Base-by-base conservation (phyloP, 1,139 yeast species). In the Wickerhamiella pararugosa region DNA sequence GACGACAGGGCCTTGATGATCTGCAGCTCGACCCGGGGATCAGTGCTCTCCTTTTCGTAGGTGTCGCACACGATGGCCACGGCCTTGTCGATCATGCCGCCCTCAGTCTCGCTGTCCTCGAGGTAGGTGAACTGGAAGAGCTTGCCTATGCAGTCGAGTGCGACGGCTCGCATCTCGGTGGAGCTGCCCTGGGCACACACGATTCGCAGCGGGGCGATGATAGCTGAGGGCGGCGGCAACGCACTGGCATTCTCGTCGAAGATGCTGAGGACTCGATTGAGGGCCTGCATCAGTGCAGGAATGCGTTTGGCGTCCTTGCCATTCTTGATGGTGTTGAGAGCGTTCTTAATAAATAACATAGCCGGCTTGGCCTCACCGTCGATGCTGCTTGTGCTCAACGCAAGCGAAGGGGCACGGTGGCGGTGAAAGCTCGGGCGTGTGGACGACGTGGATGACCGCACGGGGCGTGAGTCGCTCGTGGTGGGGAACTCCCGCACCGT, bases 1-100 rank as follows among this genome's bases (percentile, higher is more conserved):
- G 90, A 86, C 62, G 90, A 79, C 44, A 92, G 69, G 0, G 96
- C 96, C 54, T 94, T 76, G 30, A 87, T 81, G 11, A 90, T 90
- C 61, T 92, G 98, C 43, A 90, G 64, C 63, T 92, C 98, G 34
- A 92, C 76, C 48, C 73, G 78, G 10, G 82, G 78, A 56, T 87
- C 94, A 0, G 97, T 84, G 1, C 86, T 84, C 58, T 87, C 97
- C 27, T 94, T 94, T 47, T 79, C 84, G 59, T 83, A 87, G 51
- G 94, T 82, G 21, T 80, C 76, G 33, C 93, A 75, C 29, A 87
- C 83, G 8, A 86, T 80, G 49, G 80, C 80, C 28, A 92, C 81
- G 1, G 94, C 86, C 15, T 81, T 81, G 55, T 86, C 94, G 31
- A 93, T 76, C 46, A 86, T 58, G 9, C 64, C 65, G 40, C 58